Conservation (phyloP, 331 rosid genomes). For the Quercus tomentella region DNA sequence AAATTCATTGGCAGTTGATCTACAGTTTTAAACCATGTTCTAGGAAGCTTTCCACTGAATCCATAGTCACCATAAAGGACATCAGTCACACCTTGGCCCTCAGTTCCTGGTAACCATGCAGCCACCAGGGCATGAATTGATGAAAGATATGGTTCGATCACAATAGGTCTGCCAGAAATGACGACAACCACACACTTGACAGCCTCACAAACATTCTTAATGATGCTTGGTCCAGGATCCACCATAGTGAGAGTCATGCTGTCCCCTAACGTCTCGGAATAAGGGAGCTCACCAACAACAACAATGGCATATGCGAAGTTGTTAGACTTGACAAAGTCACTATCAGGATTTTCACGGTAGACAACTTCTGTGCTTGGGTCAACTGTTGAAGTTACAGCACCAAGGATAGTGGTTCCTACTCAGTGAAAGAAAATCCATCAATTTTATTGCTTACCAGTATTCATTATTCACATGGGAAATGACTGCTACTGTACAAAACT, state of each 20-base stretch:
- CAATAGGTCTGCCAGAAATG: conserved; percentile 82
- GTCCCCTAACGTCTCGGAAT: conserved; percentile 79
- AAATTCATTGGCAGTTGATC: conserved; percentile 94
- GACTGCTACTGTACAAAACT: neutral
- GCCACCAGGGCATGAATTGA: conserved; percentile 70
- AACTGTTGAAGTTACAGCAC: conserved; percentile 60
- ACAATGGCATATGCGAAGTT: conserved; percentile 71
- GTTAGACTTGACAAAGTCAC: conserved; percentile 58
- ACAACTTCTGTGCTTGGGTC: conserved; percentile 65
- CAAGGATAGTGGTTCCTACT: conserved; percentile 78
- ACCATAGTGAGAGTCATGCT: conserved; percentile 58
- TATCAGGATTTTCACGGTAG: conserved; percentile 63
- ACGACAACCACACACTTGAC: conserved; percentile 66
- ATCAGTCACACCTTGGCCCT: conserved; percentile 89
- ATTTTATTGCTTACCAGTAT: neutral
- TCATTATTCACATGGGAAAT: neutral
- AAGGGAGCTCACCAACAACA: conserved; percentile 81
- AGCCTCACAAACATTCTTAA: conserved; percentile 62
- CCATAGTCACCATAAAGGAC: conserved; percentile 83
- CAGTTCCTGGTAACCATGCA: conserved; percentile 94
- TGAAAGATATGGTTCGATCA: conserved; percentile 72
- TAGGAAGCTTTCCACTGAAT: conserved; percentile 81
- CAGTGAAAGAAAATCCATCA: conserved; percentile 23
- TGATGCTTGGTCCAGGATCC: conserved; percentile 69
- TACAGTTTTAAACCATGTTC: conserved; percentile 86